Conservation (phyloP, 2,329 filamentous ascomycete genomes). For the Curvularia eragrostidis region DNA sequence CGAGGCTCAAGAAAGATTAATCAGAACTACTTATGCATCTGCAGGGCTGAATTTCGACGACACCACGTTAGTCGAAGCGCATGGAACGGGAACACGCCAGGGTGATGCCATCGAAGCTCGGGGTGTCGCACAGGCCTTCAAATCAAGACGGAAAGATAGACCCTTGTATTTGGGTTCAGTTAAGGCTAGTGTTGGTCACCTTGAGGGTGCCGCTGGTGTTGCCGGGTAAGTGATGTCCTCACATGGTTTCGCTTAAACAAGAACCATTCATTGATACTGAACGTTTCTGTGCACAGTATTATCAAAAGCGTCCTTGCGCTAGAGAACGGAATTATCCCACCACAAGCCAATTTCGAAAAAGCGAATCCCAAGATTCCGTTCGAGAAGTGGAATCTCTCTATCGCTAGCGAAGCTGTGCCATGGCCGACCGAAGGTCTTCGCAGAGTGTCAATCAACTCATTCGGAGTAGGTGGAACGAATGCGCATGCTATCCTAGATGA, state of each 20-base stretch:
- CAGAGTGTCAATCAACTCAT: conserved; percentile 29
- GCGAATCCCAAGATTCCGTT: conserved; percentile 9
- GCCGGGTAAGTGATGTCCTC: neutral
- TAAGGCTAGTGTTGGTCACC: conserved; percentile 1
- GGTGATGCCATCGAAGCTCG: conserved; percentile 6
- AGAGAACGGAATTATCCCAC: conserved; percentile 4
- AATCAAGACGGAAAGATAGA: neutral
- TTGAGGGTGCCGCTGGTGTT: conserved; percentile 3
- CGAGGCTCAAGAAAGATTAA: conserved; percentile 2
- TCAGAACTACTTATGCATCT: conserved; percentile 1
- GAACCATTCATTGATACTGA: neutral
- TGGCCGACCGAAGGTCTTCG: conserved; percentile 16
- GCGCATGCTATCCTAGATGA: conserved; percentile 20
- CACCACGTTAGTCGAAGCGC: neutral
- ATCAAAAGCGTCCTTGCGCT: conserved; percentile 3
- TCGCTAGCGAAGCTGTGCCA: conserved; percentile 1
- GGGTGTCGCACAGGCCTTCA: conserved; percentile 1
- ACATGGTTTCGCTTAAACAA: neutral
- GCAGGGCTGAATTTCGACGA: neutral
- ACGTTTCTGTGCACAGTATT: neutral
- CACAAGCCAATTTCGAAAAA: conserved; percentile 2
- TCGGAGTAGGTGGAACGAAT: conserved; percentile 33
- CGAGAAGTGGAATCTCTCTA: conserved; percentile 6
- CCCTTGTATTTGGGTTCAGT: conserved; percentile 1
- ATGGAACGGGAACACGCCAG: conserved; percentile 1